phyloP scores from a whole-genome alignment of 345 rosid genomes.

The Heritiera littoralis region DNA sequence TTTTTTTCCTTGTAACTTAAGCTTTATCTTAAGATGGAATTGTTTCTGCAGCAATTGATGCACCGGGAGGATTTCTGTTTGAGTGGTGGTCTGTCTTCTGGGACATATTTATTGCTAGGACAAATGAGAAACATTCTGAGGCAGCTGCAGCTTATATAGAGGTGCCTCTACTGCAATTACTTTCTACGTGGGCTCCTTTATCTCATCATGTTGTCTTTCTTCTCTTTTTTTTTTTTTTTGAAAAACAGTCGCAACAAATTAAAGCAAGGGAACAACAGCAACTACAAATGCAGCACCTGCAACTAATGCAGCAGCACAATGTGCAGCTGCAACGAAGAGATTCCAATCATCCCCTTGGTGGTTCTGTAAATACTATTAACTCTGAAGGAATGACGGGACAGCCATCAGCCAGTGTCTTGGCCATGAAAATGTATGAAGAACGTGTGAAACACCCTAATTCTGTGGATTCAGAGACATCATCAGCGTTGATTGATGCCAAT shows the following conservation, averaged over 20 bases:
- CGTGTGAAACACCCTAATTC: conserved; percentile 54
- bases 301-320: conserved; percentile 56
- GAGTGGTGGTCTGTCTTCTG: conserved; percentile 86
- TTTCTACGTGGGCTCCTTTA: neutral
- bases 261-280: conserved; percentile 63
- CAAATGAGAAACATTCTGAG: conserved; percentile 69
- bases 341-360: conserved; percentile 49
- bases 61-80: conserved; percentile 75
- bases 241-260: conserved; percentile 48
- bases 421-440: conserved; percentile 67
- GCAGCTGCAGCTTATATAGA: conserved; percentile 68
- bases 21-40: neutral
- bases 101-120: conserved; percentile 79
- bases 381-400: conserved; percentile 63
- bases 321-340: conserved; percentile 61
- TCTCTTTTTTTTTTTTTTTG: conserved; percentile 6
- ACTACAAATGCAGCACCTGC: conserved; percentile 64
- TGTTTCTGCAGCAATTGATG: conserved; percentile 60
- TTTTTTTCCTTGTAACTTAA: neutral
- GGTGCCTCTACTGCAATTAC: conserved; percentile 35
- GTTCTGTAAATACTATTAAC: conserved; percentile 45
- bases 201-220: neutral
- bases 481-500: conserved; percentile 52
- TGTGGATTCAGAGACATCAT: conserved; percentile 54
- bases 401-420: conserved; percentile 55